Base-by-base conservation (phyloP, 169 alveolate species). In the Pseudocohnilembus persalinus region DNA sequence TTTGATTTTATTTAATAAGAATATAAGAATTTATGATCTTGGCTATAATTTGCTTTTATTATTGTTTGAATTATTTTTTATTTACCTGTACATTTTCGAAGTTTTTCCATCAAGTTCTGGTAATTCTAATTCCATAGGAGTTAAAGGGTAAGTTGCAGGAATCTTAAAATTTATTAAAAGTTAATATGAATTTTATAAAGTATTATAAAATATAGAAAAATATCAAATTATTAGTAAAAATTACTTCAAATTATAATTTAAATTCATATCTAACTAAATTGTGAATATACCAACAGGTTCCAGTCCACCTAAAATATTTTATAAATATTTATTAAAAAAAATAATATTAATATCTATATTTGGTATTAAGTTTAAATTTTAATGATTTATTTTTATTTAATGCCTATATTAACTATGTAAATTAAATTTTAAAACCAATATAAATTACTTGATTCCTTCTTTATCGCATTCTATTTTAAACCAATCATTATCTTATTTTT, bases 21-120 rank as follows among this genome's bases (percentile, higher is more conserved):
- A n/a, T n/a, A n/a, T n/a, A n/a, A n/a, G n/a, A n/a, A n/a, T n/a
- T n/a, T n/a, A n/a, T n/a, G n/a, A n/a, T n/a, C n/a, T n/a, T n/a
- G n/a, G n/a, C n/a, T n/a, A n/a, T n/a, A n/a, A n/a, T n/a, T n/a
- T n/a, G n/a, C n/a, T n/a, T n/a, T n/a, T n/a, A n/a, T n/a, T n/a
- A n/a, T n/a, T n/a, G n/a, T 64, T 64, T 64, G 16, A 20, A 64
- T 20, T 64, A 20, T 20, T 20, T 4, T 15, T 33, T 33, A 28
- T 33, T 77, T 77, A 77, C 83, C 83, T 85, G 87, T 98, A 98
- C 99, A 98, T 98, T 91, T 98, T 98, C 76, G 96, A 96, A 28
- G 99, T 97, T 90, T 97, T 97, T 0, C 99, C 99, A 91, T 98
- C 99, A 74, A 98, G 90, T 87, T 97, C 98, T 29, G 99, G 99